A percentile compares a stretch with the other conserved stretches of the same genome.
Evolutionary conservation across 176 grass and related monocot species (phyloP).

Genomic region (Bothriochloa decipiens): DNA sequence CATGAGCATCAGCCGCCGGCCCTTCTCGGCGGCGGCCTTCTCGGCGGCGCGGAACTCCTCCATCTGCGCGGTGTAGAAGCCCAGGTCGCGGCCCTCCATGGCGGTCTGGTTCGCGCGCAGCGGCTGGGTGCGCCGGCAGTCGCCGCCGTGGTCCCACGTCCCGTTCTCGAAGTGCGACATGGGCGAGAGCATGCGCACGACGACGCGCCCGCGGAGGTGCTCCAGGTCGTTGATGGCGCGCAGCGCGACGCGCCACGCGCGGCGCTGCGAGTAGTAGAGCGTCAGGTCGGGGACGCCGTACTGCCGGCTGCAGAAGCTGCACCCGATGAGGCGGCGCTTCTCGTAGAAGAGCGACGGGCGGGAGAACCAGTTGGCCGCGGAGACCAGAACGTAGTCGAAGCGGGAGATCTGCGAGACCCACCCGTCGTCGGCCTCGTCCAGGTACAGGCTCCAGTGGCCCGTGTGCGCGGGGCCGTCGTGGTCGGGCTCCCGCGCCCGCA

Average conservation of each 20-base stretch:
- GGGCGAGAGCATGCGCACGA: conserved; percentile 74
- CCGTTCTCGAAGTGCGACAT: conserved; percentile 94
- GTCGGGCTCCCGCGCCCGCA: conserved; percentile 48
- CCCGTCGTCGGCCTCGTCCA: conserved; percentile 64
- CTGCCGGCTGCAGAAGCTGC: conserved; percentile 66
- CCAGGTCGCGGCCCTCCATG: conserved; percentile 58
- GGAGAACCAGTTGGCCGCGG: conserved; percentile 80
- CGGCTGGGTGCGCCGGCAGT: conserved; percentile 65
- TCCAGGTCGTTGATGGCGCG: conserved; percentile 54
- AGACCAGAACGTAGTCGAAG: conserved; percentile 81
- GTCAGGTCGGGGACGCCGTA: conserved; percentile 74
- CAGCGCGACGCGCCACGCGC: conserved; percentile 61
- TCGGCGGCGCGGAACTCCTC: conserved; percentile 67
- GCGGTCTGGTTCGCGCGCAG: conserved; percentile 54
- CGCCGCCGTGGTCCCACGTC: conserved; percentile 77
- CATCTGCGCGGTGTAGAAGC: conserved; percentile 68
- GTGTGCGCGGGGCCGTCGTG: conserved; percentile 56
- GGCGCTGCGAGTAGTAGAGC: conserved; percentile 68
- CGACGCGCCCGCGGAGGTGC: conserved; percentile 29
- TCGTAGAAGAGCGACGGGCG: conserved; percentile 71
- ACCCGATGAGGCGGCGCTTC: conserved; percentile 52
- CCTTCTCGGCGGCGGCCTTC: conserved; percentile 22
- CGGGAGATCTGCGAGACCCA: conserved; percentile 64
- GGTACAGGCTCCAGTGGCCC: conserved; percentile 73
- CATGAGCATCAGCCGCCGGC: conserved; percentile 57